Evolutionary conservation across 768 basidiomycete genomes (phyloP), one percentile per base, ranked within the genome.

Genomic region (Russula lepida): DNA sequence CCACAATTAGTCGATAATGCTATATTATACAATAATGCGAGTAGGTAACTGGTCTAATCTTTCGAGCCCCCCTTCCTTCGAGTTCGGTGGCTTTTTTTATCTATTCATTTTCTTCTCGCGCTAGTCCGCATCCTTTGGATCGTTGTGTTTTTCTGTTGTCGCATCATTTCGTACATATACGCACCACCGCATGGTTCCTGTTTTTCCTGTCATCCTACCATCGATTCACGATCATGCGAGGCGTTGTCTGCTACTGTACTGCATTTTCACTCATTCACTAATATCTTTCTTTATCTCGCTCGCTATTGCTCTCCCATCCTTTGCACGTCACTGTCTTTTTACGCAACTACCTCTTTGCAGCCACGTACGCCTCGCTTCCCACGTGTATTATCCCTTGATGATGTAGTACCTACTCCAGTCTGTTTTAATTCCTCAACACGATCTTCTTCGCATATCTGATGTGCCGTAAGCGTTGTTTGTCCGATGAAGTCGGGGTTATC

Each of bases 291-390:
- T 53, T 62, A 33, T 46, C 44, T 46, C 56, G 17, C 30, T 63
- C 56, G 35, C 56, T 52, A 47, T 44, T 49, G 37, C 62, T 33
- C 41, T 58, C 27, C 56, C 58, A 47, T 63, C 56, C 13, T 58
- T 62, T 58, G 62, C 62, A 54, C 62, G 28, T 19, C 57, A 54
- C 62, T 63, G 62, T 63, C 62, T 63, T 49, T 63, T 49, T 63
- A 63, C 39, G 25, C 61, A 62, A 46, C 47, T 39, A 48, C 37
- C 54, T 28, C 48, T 23, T 25, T 48, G 56, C 62, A 63, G 57
- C 52, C 39, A 23, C 52, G 51, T 44, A 54, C 62, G 62, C 57
- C 62, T 63, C 61, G 56, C 44, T 21, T 30, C 30, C 47, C 62
- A 63, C 56, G 56, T 63, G 62, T 63, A 63, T 63, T 58, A 54